Base-by-base conservation (phyloP, 768 basidiomycete genomes). In the Auricularia heimuer region DNA sequence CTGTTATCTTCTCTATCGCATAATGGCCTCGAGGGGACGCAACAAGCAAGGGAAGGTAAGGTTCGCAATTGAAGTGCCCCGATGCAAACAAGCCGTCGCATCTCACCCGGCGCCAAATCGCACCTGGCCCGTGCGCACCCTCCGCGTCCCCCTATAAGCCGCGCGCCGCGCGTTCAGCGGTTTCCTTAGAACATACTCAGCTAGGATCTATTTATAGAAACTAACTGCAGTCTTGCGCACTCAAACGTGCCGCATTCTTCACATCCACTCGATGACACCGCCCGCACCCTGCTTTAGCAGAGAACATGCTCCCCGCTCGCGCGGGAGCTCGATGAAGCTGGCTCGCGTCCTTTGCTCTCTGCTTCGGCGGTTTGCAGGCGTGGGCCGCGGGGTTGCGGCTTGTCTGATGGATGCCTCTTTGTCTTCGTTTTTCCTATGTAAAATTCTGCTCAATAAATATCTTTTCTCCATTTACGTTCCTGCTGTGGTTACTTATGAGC, bases 141-240 rank as follows among this genome's bases (percentile, higher is more conserved):
- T 21, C 56, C 24, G 24, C 11, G 11, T 33, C 33, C 6, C 24
- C 18, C 8, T 33, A 60, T 60, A 60, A n/a, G 12, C 29, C 24
- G 29, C 6, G 34, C 29, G 1, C 56, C 16, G 18, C 29, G 4
- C 56, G 10, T 60, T 60, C 2, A 18, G 2, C 24, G 16, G 56
- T 33, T 60, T 60, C 56, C 34, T 35, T 35, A 60, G 56, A 60
- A 60, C 56, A 60, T 60, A 60, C 56, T 60, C 56, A 60, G 56
- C 56, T 60, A 60, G 56, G 56, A 60, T 60, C 56, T 60, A 60
- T 60, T 60, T 60, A 60, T 60, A 60, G 56, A 60, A 33, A 33
- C 56, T 60, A 60, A 60, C 56, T 60, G 56, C 24, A 51, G 56
- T 60, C 56, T 60, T 18, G 56, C 56, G 24, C 56, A 60, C 56